phyloP scores from a whole-genome alignment of 495 filamentous ascomycete genomes.

The Xylaria venustula region DNA sequence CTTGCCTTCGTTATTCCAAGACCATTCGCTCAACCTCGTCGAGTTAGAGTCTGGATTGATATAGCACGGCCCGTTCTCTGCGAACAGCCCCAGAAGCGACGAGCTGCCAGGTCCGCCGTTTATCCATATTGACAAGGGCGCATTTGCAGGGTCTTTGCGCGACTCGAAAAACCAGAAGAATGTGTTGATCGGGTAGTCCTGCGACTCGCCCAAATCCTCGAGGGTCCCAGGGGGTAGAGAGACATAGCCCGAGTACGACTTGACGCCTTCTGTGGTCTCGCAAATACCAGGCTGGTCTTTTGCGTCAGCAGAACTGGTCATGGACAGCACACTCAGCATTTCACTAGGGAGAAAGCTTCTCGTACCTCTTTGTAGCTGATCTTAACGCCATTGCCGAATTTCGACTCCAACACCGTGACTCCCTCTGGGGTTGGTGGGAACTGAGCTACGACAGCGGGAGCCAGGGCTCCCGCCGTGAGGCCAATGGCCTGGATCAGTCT shows the following conservation, averaged over 20 bases:
- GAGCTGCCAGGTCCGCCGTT: slow-evolving; percentile 32
- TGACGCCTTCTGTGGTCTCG: slow-evolving; percentile 32
- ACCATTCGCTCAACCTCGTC: slow-evolving; percentile 29
- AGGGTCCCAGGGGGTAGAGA: slow-evolving; percentile 27
- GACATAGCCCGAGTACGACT: slow-evolving; percentile 34
- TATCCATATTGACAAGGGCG: slow-evolving; percentile 32
- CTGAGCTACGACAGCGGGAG: slow-evolving; percentile 34
- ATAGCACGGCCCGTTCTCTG: slow-evolving; percentile 33
- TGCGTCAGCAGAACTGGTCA: background rate
- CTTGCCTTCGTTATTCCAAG: slow-evolving; percentile 36
- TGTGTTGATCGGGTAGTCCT: slow-evolving; percentile 32
- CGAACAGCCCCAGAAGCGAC: slow-evolving; percentile 29
- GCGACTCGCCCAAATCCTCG: slow-evolving; percentile 25
- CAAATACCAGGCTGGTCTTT: slow-evolving; percentile 29
- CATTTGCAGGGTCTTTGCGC: slow-evolving; percentile 45
- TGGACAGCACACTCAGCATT: background rate
- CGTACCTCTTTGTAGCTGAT: slow-evolving; percentile 66
- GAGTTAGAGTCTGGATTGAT: slow-evolving; percentile 34
- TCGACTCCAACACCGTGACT: slow-evolving; percentile 55
- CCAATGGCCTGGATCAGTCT: slow-evolving; percentile 2
- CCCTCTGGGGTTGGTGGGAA: slow-evolving; percentile 58
- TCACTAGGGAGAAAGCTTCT: background rate
- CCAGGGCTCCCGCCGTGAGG: slow-evolving; percentile 4
- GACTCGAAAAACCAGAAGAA: slow-evolving; percentile 40
- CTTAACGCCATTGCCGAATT: slow-evolving; percentile 55